Base-by-base conservation (phyloP, 164 flowering plant species). In the Chloranthus sessilifolius region DNA sequence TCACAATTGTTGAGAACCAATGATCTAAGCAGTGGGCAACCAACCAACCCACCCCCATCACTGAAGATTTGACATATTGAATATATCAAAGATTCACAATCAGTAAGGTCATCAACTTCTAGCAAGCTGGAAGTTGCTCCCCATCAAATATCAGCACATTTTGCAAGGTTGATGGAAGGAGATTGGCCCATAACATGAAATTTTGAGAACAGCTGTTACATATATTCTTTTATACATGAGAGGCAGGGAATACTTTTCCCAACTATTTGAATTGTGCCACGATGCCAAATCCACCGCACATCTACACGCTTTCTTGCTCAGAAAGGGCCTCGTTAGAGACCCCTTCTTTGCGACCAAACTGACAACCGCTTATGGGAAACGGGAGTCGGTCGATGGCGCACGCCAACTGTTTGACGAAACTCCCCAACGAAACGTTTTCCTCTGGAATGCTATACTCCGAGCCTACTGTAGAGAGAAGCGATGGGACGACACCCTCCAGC, bases 341-440 rank as follows among this genome's bases (percentile, higher is more conserved):
- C 61, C 71, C 52, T 62, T 66, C 30, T 64, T 64, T 19, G 71
- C 67, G 36, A 60, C 88, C 33, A 72, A 74, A 38, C 59, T 81
- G 19, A 66, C 19, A 35, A 12, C 55, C 4, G 20, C 55, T 0
- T 72, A 75, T 17, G 58, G 60, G 0, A 67, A 62, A 59, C 49
- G 33, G 48, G 12, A 53, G 0, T 50, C 63, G 20, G 16, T 69
- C 4, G 47, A 26, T 10, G 16, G 31, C 14, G 78, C 75, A 7
- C 80, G 69, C 12, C 65, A 69, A n/a, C 14, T 74, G 72, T 75
- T 82, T 50, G 85, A 71, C n/a, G 85, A 82, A 71, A 69, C 60
- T 45, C 73, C 80, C 55, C 61, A 65, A 0, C 50, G 58, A 69
- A 73, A 53, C 36, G 64, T 67, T n/a, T 64, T 56, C 58, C 62